These are phyloP conservation scores for Myxozyma sirexii DNA, from an alignment of 805 yeast genomes.

Conservation along the genomic window DNA sequence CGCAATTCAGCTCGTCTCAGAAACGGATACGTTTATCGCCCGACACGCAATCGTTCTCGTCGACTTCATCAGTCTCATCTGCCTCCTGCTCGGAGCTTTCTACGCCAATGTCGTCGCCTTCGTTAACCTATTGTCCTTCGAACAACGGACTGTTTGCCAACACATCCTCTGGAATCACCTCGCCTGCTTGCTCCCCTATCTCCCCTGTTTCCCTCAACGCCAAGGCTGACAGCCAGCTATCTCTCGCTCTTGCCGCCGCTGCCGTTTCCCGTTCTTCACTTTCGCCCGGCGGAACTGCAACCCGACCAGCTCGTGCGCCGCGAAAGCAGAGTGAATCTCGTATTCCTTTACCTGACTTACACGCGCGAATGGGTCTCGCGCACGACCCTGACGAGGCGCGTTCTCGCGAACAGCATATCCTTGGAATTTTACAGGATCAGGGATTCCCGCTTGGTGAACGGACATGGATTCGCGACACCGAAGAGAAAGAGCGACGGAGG, in stretches of 20 bases:
- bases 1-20: neutral
- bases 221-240: neutral
- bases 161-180: conserved; percentile 3
- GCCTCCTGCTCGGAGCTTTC: conserved; percentile 32
- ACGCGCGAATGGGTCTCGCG: conserved; percentile 45
- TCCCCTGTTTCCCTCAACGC: neutral
- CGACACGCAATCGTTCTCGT: conserved; percentile 13
- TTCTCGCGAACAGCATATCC: conserved; percentile 44
- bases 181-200: conserved; percentile 13
- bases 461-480: conserved; percentile 85
- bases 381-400: conserved; percentile 45
- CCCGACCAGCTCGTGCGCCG: conserved; percentile 28
- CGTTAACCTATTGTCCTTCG: conserved; percentile 16
- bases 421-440: conserved; percentile 50
- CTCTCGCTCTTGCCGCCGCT: conserved; percentile 1
- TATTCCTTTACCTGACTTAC: conserved; percentile 45
- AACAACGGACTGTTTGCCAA: conserved; percentile 1
- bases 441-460: conserved; percentile 74
- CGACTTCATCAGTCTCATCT: conserved; percentile 14
- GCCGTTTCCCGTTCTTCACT: neutral
- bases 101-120: conserved; percentile 33
- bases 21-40: conserved; percentile 17
- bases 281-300: neutral
- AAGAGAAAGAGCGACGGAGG: conserved; percentile 52
- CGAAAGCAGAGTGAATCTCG: conserved; percentile 44